Evolutionary conservation across 495 filamentous ascomycete genomes (phyloP), one percentile per base, ranked within the genome.

Genomic region (Neurospora sp.): DNA sequence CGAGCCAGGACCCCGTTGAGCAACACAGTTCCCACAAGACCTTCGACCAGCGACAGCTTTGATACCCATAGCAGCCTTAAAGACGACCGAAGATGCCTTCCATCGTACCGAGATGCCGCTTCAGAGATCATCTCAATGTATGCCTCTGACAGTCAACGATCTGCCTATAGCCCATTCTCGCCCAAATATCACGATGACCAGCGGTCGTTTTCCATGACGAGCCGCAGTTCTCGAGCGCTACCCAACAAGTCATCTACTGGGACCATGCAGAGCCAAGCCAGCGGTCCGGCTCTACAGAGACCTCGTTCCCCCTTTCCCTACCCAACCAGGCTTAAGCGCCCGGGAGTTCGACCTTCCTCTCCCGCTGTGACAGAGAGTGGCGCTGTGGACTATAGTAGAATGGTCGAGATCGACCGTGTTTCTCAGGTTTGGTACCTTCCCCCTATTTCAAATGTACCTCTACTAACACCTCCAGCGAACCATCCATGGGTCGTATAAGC

Each of bases 281-380:
- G 79, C 59, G 76, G 76, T 41, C 76, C 75, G 8, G 74, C 76
- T 71, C 77, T 85, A 48, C 85, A 86, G 73, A 83, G 89, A 12
- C 89, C 89, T 44, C 84, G 87, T 35, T 90, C 88, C 27, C 90
- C 89, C 1, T 90, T 89, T 77, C 84, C 85, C 10, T 91, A 91
- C 75, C 89, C 89, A 9, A 86, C 88, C n/a, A 85, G 89, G 39
- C 82, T 91, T 31, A 89, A 87, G 78, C 87, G 89, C 22, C 89
- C 89, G 9, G 88, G 88, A 16, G 88, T 91, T 72, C 86, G 89
- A 31, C 88, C 90, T 16, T 84, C 85, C 8, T 92, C 90, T 4
- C 90, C 89, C 40, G 87, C 88, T 53, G 75, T 88, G 69, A 88
- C 85, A 31, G 87, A 88, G 72, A 81, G 80, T 68, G 84, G 84